Evolutionary conservation across 148 eudicot genomes (phyloP).

Genomic region (Chenopodium suecicum): DNA sequence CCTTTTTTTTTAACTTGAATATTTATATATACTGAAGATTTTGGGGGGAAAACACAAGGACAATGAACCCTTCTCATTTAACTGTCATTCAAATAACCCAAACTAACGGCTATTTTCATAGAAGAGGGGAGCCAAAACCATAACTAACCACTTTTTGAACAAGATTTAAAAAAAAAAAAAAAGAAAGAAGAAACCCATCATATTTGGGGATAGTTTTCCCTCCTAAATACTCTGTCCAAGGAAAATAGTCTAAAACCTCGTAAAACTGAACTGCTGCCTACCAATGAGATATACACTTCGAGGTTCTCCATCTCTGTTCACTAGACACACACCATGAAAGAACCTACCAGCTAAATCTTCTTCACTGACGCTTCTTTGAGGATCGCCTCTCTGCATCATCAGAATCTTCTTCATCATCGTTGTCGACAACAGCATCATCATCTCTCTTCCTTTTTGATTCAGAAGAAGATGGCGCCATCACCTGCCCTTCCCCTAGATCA

Average conservation of each 20-base stretch:
- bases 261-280: constrained; percentile 8
- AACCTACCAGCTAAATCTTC: constrained; percentile 5
- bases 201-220: constrained; percentile 27
- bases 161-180: constrained; percentile 15
- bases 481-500: constrained; percentile 51
- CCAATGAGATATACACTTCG: constrained; percentile 18
- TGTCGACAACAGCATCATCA: constrained; percentile 28
- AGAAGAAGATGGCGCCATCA: constrained; percentile 40
- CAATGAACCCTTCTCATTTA: constrained; percentile 26
- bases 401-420: constrained; percentile 28
- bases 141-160: constrained; percentile 45
- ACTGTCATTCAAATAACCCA: constrained; percentile 50
- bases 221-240: constrained; percentile 29
- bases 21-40: constrained; percentile 12
- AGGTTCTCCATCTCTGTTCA: constrained; percentile 11
- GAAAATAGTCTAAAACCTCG: constrained; percentile 17
- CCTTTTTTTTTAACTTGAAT: constrained; percentile 11
- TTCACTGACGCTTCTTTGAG: constrained; percentile 53
- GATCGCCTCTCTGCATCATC: constrained; percentile 22
- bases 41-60: constrained; percentile 24
- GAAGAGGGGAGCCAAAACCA: constrained; percentile 34
- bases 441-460: constrained; percentile 50
- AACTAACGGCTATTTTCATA: constrained; percentile 41
- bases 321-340: constrained; percentile 8
- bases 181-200: constrained; percentile 6